Percentiles rank a stretch among this genome's conserved stretches.
These are phyloP conservation scores for Leccinum subgranulosum DNA, from an alignment of 768 basidiomycete genomes.

Conservation along the genomic window DNA sequence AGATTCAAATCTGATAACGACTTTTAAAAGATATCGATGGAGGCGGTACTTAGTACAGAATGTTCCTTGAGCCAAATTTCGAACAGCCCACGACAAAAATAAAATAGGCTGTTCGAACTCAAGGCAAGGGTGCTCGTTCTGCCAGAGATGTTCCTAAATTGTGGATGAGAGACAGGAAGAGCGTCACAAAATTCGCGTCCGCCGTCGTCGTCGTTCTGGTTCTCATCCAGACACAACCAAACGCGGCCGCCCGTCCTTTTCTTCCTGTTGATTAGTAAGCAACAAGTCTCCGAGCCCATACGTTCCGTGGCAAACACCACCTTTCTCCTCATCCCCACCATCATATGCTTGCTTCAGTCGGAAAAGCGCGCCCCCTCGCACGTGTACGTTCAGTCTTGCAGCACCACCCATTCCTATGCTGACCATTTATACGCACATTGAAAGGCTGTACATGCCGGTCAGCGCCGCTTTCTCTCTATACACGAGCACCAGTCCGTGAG, in stretches of 20 bases:
- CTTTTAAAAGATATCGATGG: background rate
- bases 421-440: background rate
- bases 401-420: background rate
- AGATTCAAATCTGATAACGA: constrained; percentile 14
- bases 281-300: constrained; percentile 11
- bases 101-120: constrained; percentile 67
- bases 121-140: constrained; percentile 65
- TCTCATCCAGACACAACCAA: constrained; percentile 12
- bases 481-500: constrained; percentile 98
- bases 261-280: constrained; percentile 41
- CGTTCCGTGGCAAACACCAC: constrained; percentile 3
- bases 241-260: background rate
- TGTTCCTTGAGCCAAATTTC: constrained; percentile 84
- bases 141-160: constrained; percentile 54
- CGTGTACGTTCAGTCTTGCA: constrained; percentile 42
- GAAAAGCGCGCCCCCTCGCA: constrained; percentile 62
- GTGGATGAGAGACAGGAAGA: constrained; percentile 75
- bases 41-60: constrained; percentile 12
- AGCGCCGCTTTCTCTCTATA: constrained; percentile 91
- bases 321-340: constrained; percentile 23
- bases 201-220: constrained; percentile 84
- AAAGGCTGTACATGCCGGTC: constrained; percentile 69
- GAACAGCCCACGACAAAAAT: constrained; percentile 48
- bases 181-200: constrained; percentile 31
- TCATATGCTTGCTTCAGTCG: constrained; percentile 63